A percentile compares a stretch with the other conserved stretches of the same genome.
Evolutionary conservation across 768 basidiomycete species (phyloP).

Genomic region (Dictyophora rubrovolvata): DNA sequence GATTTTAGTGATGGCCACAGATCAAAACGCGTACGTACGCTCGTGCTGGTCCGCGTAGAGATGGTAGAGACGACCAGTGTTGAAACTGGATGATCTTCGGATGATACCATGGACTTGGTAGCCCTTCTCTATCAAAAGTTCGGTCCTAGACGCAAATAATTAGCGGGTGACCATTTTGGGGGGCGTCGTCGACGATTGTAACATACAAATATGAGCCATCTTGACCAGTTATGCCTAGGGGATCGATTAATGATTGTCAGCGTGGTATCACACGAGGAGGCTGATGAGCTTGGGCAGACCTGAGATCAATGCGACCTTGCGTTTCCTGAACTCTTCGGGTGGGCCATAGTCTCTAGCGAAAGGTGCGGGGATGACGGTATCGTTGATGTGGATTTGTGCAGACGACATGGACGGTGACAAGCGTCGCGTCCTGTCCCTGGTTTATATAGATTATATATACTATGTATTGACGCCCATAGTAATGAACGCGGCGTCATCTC

Average conservation of each 20-base stretch:
- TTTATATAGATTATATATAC: too few relatives aligned
- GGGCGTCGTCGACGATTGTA: neutral
- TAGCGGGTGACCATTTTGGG: neutral
- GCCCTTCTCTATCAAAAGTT: conserved; percentile 75
- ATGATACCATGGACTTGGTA: conserved; percentile 95
- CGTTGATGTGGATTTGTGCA: conserved; percentile 1
- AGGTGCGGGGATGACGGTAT: conserved; percentile 9
- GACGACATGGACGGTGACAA: neutral
- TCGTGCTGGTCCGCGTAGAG: conserved; percentile 90
- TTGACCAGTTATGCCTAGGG: conserved; percentile 85
- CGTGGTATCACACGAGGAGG: neutral
- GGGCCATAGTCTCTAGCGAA: conserved; percentile 44
- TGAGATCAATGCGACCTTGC: conserved; percentile 90
- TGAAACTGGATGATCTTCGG: conserved; percentile 95
- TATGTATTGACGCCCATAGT: too few relatives aligned
- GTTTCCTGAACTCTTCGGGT: conserved; percentile 75
- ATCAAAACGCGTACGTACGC: conserved; percentile 37
- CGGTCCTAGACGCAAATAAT: conserved; percentile 42
- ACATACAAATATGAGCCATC: conserved; percentile 91
- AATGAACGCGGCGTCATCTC: too few relatives aligned
- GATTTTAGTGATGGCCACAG: neutral
- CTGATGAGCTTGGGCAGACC: conserved; percentile 36
- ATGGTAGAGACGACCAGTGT: conserved; percentile 90
- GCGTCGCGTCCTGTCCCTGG: too few relatives aligned
- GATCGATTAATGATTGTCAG: conserved; percentile 4